phyloP scores from a whole-genome alignment of 2,329 filamentous ascomycete species.

The Sporothrix euskadiensis region DNA sequence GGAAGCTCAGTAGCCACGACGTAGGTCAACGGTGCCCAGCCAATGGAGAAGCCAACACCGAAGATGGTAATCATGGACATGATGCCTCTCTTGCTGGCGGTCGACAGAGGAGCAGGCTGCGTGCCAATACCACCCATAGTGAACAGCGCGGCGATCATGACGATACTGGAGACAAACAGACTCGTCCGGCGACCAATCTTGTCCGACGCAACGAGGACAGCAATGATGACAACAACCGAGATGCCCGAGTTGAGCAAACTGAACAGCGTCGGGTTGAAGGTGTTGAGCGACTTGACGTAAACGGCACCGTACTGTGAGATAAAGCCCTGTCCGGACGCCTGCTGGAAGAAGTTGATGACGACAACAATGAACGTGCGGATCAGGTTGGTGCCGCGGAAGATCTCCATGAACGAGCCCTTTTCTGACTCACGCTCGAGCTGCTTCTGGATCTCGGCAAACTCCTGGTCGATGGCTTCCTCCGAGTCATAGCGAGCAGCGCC shows the following conservation, averaged over 20 bases:
- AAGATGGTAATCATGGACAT: constrained; percentile 41
- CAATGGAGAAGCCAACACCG: constrained; percentile 38
- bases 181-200: constrained; percentile 24
- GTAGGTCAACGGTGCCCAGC: constrained; percentile 42
- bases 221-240: neutral
- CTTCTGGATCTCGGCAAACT: constrained; percentile 26
- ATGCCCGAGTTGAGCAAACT: constrained; percentile 22
- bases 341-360: constrained; percentile 24
- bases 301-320: constrained; percentile 25
- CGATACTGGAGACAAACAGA: constrained; percentile 36
- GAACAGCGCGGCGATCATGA: constrained; percentile 39
- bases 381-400: constrained; percentile 23
- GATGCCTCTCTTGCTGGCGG: constrained; percentile 1
- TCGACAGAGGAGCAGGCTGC: neutral
- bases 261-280: constrained; percentile 18
- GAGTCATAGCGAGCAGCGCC: constrained; percentile 19
- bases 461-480: constrained; percentile 30
- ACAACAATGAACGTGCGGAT: constrained; percentile 22
- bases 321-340: constrained; percentile 27
- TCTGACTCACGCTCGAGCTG: constrained; percentile 11
- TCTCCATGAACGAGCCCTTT: constrained; percentile 12
- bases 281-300: constrained; percentile 22
- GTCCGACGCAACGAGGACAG: neutral
- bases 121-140: constrained; percentile 44
- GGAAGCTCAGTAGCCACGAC: constrained; percentile 42